Percentiles rank a stretch among this genome's conserved stretches.
These are phyloP conservation scores for Penicillium freii DNA, from an alignment of 2,329 filamentous ascomycete species.

Conservation along the genomic window DNA sequence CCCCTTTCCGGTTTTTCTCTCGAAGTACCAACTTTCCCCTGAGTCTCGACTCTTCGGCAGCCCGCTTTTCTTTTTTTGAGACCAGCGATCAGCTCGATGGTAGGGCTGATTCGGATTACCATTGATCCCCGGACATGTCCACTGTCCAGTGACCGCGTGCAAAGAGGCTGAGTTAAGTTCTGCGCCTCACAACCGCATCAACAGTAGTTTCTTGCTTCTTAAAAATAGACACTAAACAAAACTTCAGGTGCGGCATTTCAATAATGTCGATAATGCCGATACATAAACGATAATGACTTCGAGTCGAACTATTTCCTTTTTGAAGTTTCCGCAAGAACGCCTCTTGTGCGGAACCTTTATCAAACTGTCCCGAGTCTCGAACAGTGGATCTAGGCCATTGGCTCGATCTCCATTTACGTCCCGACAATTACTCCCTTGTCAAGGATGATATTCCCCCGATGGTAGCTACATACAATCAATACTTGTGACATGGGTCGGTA, in stretches of 20 bases:
- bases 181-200: conserved; percentile 1
- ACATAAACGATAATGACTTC: background rate
- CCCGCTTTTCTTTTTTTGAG: conserved; percentile 6
- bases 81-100: conserved; percentile 7
- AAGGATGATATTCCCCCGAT: background rate
- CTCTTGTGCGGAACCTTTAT: background rate
- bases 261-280: background rate
- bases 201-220: background rate
- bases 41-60: background rate
- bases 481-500: background rate
- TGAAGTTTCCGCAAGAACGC: background rate
- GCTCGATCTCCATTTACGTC: background rate
- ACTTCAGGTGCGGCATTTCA: background rate
- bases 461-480: background rate
- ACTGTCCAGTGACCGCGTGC: background rate
- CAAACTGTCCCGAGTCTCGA: background rate
- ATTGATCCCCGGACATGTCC: background rate
- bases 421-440: too few relatives aligned
- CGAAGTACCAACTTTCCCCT: background rate
- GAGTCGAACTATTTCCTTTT: background rate
- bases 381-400: background rate
- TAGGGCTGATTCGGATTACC: conserved; percentile 14
- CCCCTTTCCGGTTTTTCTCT: background rate
- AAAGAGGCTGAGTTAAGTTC: conserved; percentile 16
- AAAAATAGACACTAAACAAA: conserved; percentile 1